phyloP scores from a whole-genome alignment of 1,284 basidiomycete genomes.

The Marasmius tenuissimus region DNA sequence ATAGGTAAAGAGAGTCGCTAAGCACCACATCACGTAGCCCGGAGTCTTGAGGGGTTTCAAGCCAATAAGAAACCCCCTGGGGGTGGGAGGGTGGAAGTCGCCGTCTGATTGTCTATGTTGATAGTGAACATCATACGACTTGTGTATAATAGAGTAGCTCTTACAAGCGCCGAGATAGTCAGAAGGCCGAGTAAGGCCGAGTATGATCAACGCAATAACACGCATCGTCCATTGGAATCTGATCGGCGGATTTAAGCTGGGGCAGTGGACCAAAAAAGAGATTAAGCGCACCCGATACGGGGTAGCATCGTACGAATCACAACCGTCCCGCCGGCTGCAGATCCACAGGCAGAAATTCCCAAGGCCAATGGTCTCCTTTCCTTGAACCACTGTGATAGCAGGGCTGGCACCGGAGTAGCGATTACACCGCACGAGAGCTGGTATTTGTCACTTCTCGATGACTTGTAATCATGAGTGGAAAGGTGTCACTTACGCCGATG shows the following conservation, averaged over 20 bases:
- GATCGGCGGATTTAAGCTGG: not conserved
- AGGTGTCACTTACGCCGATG: slow-evolving; percentile 38
- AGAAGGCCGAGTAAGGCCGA: not conserved
- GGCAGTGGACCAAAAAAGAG: not conserved
- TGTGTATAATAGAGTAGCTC: not conserved
- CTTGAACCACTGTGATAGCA: not conserved
- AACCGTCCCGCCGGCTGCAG: not conserved
- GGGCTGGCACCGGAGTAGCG: not conserved
- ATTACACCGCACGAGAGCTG: not conserved
- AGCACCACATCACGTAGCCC: not conserved
- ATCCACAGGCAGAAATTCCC: not conserved
- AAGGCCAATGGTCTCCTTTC: not conserved
- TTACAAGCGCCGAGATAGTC: not conserved
- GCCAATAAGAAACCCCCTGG: not conserved
- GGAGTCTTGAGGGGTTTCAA: not conserved
- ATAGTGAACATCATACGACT: not conserved
- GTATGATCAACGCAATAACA: not conserved
- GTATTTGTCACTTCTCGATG: not conserved
- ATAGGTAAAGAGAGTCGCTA: not conserved
- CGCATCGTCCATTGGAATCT: slow-evolving; percentile 1
- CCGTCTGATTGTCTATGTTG: not conserved
- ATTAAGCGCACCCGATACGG: not conserved
- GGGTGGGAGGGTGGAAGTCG: not conserved
- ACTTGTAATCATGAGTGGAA: not conserved
- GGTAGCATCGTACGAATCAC: not conserved